Evolutionary conservation across 495 filamentous ascomycete genomes (phyloP).

Genomic region (Aspergillus taichungensis): DNA sequence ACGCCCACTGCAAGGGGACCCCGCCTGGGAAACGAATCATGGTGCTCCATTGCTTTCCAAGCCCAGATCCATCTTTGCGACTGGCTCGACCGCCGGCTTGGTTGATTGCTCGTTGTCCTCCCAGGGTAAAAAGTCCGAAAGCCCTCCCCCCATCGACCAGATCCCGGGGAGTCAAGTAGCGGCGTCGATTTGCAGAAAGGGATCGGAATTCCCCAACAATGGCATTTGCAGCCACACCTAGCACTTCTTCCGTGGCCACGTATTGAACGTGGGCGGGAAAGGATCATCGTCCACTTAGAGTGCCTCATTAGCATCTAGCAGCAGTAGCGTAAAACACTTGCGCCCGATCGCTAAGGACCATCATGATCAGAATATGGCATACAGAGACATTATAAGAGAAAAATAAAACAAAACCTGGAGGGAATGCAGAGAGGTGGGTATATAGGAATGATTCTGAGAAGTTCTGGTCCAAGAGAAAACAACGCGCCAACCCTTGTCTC

Average conservation of each 20-base stretch:
- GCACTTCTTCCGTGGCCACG: conserved; percentile 3
- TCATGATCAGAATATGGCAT: neutral
- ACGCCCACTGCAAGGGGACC: conserved; percentile 14
- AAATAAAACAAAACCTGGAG: too few relatives aligned
- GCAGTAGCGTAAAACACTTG: neutral
- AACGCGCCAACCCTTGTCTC: too few relatives aligned
- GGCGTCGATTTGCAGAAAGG: conserved; percentile 5
- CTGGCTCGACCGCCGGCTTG: conserved; percentile 1
- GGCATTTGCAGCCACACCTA: conserved; percentile 2
- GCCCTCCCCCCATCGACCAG: neutral
- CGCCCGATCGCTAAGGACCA: neutral
- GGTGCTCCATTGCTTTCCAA: conserved; percentile 4
- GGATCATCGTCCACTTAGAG: conserved; percentile 10
- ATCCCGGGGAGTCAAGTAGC: neutral
- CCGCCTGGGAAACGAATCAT: conserved; percentile 15
- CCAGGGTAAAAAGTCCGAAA: neutral
- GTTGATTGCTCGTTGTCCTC: neutral
- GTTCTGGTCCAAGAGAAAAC: too few relatives aligned
- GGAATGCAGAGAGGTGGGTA: too few relatives aligned
- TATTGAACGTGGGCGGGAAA: conserved; percentile 1
- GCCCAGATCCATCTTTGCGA: conserved; percentile 5
- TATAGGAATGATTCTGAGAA: too few relatives aligned
- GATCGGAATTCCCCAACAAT: conserved; percentile 11
- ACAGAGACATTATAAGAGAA: too few relatives aligned
- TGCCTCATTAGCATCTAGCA: neutral